Conservation (phyloP, 768 basidiomycete genomes). For the Pulveroboletus sp. region DNA sequence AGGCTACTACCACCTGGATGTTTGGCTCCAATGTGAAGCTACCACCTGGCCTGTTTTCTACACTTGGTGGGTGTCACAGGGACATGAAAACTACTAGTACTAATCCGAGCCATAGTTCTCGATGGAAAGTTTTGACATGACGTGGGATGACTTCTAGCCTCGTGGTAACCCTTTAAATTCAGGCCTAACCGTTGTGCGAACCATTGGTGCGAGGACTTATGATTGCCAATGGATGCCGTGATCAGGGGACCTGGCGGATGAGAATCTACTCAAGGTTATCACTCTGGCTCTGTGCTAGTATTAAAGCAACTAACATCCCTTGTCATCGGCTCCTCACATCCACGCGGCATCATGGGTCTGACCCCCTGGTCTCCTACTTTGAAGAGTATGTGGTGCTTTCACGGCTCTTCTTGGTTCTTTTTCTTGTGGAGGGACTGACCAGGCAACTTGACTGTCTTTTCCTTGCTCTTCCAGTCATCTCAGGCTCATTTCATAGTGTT, state of each 20-base stretch:
- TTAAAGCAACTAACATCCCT: not conserved
- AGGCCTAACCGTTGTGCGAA: no score
- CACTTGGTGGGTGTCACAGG: not conserved
- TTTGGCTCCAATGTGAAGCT: not conserved
- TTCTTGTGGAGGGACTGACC: not conserved
- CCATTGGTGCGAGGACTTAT: no score
- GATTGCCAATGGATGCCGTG: slow-evolving; percentile 6
- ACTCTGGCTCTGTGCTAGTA: not conserved
- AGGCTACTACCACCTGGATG: not conserved
- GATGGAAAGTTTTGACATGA: not conserved
- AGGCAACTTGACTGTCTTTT: not conserved
- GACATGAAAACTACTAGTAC: not conserved
- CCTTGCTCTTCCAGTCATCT: slow-evolving; percentile 10
- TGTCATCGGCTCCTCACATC: not conserved
- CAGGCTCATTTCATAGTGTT: slow-evolving; percentile 11
- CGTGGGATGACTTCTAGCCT: not conserved
- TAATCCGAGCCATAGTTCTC: no score
- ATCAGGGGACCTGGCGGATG: not conserved
- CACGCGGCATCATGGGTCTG: not conserved
- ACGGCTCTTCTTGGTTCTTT: no score
- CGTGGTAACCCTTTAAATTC: not conserved
- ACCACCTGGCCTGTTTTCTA: not conserved
- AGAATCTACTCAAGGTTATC: not conserved
- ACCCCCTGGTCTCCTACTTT: slow-evolving; percentile 10
- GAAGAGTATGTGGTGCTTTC: slow-evolving; percentile 6